phyloP scores from a whole-genome alignment of 495 filamentous ascomycete species.

The Paragyromitra xinjiangensis region DNA sequence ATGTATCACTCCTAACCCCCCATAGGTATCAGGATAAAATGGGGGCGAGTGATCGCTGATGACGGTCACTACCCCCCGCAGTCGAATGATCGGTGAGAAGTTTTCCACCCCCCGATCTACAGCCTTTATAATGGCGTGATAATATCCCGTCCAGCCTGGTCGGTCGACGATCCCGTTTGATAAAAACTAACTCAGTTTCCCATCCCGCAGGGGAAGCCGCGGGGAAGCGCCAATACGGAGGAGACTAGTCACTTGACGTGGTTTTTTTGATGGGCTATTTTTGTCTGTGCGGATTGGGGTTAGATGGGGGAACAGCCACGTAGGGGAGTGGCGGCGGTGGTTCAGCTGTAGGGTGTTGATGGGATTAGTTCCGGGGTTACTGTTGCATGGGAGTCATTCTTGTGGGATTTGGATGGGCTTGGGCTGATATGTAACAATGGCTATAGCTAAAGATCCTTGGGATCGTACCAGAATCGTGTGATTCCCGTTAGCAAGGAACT shows the following conservation, averaged over 20 bases:
- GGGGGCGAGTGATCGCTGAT: constrained; percentile 3
- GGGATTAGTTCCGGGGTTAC: not conserved
- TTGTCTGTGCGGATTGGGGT: not conserved
- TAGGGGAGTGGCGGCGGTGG: not conserved
- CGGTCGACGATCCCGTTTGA: too few species aligned
- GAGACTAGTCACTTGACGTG: not conserved
- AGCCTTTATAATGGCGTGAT: not conserved
- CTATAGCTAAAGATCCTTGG: not conserved
- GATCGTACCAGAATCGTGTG: not conserved
- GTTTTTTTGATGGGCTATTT: not conserved
- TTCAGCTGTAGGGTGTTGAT: constrained; percentile 1
- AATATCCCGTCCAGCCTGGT: not conserved
- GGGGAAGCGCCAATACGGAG: not conserved
- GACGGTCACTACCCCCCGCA: not conserved
- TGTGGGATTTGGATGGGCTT: not conserved
- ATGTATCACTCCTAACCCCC: too few species aligned
- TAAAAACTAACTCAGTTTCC: too few species aligned
- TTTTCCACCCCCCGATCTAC: not conserved
- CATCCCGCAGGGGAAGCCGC: too few species aligned
- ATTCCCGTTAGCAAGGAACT: not conserved
- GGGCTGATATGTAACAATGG: not conserved
- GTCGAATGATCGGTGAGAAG: not conserved
- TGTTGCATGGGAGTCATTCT: not conserved
- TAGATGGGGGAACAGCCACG: not conserved
- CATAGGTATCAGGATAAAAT: not conserved